Percentiles rank a stretch among this genome's conserved stretches.
Conservation (phyloP, 108 stramenopile species). For the Poteriospumella lacustris region DNA sequence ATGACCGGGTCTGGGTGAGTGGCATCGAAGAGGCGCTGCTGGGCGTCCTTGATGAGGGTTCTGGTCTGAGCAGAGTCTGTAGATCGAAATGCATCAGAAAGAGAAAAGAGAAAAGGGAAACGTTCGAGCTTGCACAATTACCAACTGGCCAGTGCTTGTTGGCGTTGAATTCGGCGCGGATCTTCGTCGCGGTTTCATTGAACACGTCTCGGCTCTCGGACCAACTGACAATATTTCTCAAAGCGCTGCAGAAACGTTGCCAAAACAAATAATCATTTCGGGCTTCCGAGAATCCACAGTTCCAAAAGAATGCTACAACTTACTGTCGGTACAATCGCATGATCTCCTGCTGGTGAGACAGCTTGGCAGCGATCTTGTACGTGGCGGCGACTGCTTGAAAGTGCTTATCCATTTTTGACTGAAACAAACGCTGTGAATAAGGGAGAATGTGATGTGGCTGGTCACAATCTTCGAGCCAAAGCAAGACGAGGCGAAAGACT, state of each 20-base stretch:
- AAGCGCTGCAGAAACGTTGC: background rate
- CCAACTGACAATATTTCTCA: slow-evolving; percentile 52
- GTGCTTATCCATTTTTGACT: background rate
- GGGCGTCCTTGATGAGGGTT: slow-evolving; percentile 32
- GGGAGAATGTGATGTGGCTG: too few species aligned
- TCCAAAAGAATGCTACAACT: slow-evolving; percentile 28
- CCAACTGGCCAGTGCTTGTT: slow-evolving; percentile 24
- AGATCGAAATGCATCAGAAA: background rate
- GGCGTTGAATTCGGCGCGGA: slow-evolving; percentile 70
- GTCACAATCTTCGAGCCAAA: too few species aligned
- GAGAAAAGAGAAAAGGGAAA: background rate
- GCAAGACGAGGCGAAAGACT: too few species aligned
- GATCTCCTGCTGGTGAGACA: slow-evolving; percentile 32
- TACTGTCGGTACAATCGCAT: slow-evolving; percentile 40
- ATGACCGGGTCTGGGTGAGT: slow-evolving; percentile 86
- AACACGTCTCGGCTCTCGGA: slow-evolving; percentile 79
- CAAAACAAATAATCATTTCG: background rate
- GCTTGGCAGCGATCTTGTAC: background rate
- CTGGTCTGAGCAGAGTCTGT: slow-evolving; percentile 27
- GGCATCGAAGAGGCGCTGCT: slow-evolving; percentile 53
- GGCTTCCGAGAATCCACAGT: background rate
- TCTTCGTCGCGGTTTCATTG: slow-evolving; percentile 63
- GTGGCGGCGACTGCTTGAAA: background rate
- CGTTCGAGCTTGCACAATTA: slow-evolving; percentile 60
- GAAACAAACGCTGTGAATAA: too few species aligned